Base-by-base conservation (phyloP, 257 asterid species). In the Jasminum sambac region DNA sequence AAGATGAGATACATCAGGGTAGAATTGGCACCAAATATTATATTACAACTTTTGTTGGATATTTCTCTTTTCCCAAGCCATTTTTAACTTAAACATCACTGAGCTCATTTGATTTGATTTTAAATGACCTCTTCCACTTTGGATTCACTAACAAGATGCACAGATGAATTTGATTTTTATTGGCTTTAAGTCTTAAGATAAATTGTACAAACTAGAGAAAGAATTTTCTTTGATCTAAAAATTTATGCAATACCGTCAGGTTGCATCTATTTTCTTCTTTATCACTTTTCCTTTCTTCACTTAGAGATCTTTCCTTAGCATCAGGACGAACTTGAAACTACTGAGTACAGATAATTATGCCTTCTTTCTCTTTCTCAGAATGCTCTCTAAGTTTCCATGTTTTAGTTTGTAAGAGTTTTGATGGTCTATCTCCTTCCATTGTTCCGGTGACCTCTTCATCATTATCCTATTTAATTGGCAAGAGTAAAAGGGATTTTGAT, bases 171-270 rank as follows among this genome's bases (percentile, higher is more conserved):
- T 52, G 40, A 6, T 52, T 72, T 25, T 63, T 24, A 52, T 11
- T 60, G 72, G 64, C n/a, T n/a, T n/a, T n/a, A n/a, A n/a, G 50
- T 26, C 63, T 66, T 59, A 41, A 69, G 40, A 71, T 25, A 61
- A 19, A 55, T 13, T 67, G 48, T 64, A 48, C 63, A 42, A 37
- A 63, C 40, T 48, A 43, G 64, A 39, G 17, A 44, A 2, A 39
- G 17, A 44, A 2, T 37, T 34, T 43, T 24, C 57, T 9, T 30
- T 23, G 66, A 46, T 71, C 44, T 3, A 5, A 23, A 38, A 37
- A 43, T 25, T 55, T 50, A 48, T 66, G 60, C 40, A 41, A 61
- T 52, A 38, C 44, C 57, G 17, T 64, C 72, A n/a, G 30, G 55
- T 34, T 73, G 37, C 40, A 55, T 41, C 39, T 26, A 42, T 48